Percentiles rank a stretch among this genome's conserved stretches.
Conservation (phyloP, 768 basidiomycete genomes). For the Russula griseocarnosa region DNA sequence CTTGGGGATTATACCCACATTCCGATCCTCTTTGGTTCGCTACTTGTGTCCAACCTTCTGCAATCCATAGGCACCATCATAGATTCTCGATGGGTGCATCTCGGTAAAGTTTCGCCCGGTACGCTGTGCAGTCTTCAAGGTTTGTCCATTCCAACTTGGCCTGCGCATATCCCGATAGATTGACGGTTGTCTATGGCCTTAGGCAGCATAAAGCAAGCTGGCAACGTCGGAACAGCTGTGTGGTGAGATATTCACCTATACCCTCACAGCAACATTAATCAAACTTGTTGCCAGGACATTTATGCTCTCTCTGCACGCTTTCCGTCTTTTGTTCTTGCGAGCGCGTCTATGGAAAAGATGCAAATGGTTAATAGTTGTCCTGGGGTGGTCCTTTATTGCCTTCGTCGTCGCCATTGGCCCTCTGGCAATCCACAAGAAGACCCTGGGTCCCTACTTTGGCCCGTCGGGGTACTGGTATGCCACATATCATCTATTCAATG, state of each 20-base stretch:
- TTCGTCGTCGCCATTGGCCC: slow-evolving; percentile 40
- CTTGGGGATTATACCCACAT: slow-evolving; percentile 31
- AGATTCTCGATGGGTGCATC: slow-evolving; percentile 33
- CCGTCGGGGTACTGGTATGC: slow-evolving; percentile 43
- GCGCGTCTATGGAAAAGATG: slow-evolving; percentile 27
- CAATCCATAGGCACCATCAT: slow-evolving; percentile 37
- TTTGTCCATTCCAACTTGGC: slow-evolving; percentile 2
- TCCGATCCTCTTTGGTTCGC: slow-evolving; percentile 34
- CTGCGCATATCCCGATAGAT: not conserved
- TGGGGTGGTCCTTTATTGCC: slow-evolving; percentile 39
- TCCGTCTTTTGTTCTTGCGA: slow-evolving; percentile 43
- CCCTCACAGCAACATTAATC: slow-evolving; percentile 29
- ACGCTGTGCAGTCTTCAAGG: slow-evolving; percentile 34
- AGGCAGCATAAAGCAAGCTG: slow-evolving; percentile 42
- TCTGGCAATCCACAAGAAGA: slow-evolving; percentile 35
- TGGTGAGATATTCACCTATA: slow-evolving; percentile 34
- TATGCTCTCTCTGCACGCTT: slow-evolving; percentile 35
- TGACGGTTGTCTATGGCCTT: not conserved
- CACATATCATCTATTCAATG: not conserved
- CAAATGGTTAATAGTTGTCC: slow-evolving; percentile 33
- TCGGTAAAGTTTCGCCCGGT: slow-evolving; percentile 31
- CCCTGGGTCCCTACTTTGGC: slow-evolving; percentile 43
- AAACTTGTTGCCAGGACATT: slow-evolving; percentile 35
- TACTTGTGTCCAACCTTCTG: slow-evolving; percentile 35
- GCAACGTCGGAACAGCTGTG: slow-evolving; percentile 43